phyloP scores from a whole-genome alignment of 2,329 filamentous ascomycete genomes.

The Hymenoscyphus infarciens region DNA sequence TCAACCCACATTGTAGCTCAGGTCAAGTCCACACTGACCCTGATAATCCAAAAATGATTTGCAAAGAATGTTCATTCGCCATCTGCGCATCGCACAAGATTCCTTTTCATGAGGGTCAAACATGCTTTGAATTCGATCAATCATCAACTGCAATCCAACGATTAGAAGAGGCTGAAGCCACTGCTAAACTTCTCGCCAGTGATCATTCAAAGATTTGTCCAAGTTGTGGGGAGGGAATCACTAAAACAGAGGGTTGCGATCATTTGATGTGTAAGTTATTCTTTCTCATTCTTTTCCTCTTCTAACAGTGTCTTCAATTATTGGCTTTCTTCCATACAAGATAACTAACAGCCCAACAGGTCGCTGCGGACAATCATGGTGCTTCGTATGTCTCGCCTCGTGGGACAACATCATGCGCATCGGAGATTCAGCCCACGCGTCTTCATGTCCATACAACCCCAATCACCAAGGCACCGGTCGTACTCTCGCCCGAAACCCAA shows the following conservation, averaged over 20 bases:
- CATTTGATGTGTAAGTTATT: constrained; percentile 25
- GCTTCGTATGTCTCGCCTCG: constrained; percentile 23
- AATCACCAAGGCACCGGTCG: background rate
- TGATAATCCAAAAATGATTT: constrained; percentile 22
- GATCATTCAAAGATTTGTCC: constrained; percentile 23
- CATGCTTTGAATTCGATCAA: constrained; percentile 26
- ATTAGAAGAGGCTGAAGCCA: constrained; percentile 27
- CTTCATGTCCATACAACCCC: constrained; percentile 19
- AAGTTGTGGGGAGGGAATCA: constrained; percentile 23
- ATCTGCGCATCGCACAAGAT: constrained; percentile 26
- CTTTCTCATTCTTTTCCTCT: background rate
- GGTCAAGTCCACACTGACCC: constrained; percentile 22
- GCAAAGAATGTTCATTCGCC: constrained; percentile 21
- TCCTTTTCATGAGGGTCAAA: constrained; percentile 27
- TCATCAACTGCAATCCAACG: constrained; percentile 26
- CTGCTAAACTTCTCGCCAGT: constrained; percentile 25
- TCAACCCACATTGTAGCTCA: constrained; percentile 19
- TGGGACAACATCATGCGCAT: constrained; percentile 25
- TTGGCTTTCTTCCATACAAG: background rate
- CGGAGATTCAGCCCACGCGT: constrained; percentile 20
- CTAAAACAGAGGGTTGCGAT: constrained; percentile 24
- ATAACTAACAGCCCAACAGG: constrained; percentile 8
- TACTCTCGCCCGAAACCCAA: background rate
- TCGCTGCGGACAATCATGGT: constrained; percentile 27
- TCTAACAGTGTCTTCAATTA: background rate